A percentile compares a stretch with the other conserved stretches of the same genome.
phyloP scores from a whole-genome alignment of 352 stramenopile species.

The Pythium insidiosum region DNA sequence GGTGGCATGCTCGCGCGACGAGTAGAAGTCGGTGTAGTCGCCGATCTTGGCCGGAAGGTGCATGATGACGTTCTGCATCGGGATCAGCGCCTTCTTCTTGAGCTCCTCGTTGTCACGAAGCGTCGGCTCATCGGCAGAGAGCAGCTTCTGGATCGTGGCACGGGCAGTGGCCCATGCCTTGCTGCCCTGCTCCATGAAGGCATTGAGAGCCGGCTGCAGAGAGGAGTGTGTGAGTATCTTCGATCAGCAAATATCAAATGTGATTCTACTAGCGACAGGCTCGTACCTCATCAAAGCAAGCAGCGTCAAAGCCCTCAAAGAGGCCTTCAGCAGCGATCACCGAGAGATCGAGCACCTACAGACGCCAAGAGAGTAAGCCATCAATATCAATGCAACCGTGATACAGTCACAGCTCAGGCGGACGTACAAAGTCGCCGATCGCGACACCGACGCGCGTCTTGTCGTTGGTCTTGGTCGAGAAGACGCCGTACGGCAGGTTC shows the following conservation, averaged over 20 bases:
- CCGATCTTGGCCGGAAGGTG: constrained; percentile 91
- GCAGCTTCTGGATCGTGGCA: constrained; percentile 78
- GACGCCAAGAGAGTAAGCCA: not conserved
- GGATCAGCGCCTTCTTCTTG: constrained; percentile 67
- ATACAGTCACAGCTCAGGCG: not conserved
- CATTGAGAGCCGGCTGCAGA: constrained; percentile 75
- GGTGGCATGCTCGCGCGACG: constrained; percentile 93
- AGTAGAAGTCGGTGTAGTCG: constrained; percentile 99
- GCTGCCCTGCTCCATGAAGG: constrained; percentile 89
- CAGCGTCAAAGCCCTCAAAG: constrained; percentile 80
- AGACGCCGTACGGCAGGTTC: constrained; percentile 95
- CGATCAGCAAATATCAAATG: not conserved
- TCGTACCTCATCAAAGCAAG: constrained; percentile 57
- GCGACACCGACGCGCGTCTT: constrained; percentile 74
- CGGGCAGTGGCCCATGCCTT: constrained; percentile 84
- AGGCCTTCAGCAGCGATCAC: constrained; percentile 85
- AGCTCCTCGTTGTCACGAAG: constrained; percentile 79
- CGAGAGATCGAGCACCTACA: constrained; percentile 82
- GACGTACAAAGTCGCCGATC: constrained; percentile 68
- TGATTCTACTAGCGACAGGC: not conserved
- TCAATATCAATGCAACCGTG: not conserved
- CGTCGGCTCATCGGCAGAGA: constrained; percentile 63
- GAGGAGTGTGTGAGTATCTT: constrained; percentile 21
- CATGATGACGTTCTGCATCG: constrained; percentile 71
- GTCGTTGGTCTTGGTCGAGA: constrained; percentile 67